Evolutionary conservation across 2,329 filamentous ascomycete species (phyloP).

Genomic region (Pseudogymnoascus sp.): DNA sequence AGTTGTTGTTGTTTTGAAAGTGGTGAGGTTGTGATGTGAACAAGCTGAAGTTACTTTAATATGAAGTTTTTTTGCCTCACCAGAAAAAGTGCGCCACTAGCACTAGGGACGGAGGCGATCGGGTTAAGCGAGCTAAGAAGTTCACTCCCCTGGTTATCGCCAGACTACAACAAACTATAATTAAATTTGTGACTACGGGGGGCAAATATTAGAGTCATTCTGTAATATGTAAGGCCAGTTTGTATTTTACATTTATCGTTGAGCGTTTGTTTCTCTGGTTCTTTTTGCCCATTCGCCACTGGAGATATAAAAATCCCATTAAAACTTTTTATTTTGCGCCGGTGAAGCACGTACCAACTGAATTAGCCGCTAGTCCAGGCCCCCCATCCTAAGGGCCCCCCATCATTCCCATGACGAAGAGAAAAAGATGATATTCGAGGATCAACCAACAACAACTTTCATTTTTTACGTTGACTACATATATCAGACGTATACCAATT

Average conservation of each 20-base stretch:
- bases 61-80: constrained; percentile 10
- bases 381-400: not conserved
- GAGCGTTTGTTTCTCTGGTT: not conserved
- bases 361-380: not conserved
- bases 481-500: not conserved
- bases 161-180: not conserved
- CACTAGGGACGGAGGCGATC: constrained; percentile 9
- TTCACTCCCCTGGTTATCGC: not conserved
- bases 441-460: not conserved
- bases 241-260: not conserved
- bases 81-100: constrained; percentile 9
- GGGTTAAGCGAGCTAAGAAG: constrained; percentile 12
- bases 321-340: constrained; percentile 7
- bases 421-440: not conserved
- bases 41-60: constrained; percentile 4
- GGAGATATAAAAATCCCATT: constrained; percentile 2
- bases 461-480: not conserved
- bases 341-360: not conserved
- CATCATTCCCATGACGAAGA: not conserved
- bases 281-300: not conserved
- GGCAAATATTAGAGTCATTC: not conserved
- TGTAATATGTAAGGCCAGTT: not conserved
- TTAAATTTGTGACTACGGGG: not conserved
- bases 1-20: constrained; percentile 7
- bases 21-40: constrained; percentile 4